Conservation (phyloP, 2,329 filamentous ascomycete genomes). For the Emmonsia crescens region DNA sequence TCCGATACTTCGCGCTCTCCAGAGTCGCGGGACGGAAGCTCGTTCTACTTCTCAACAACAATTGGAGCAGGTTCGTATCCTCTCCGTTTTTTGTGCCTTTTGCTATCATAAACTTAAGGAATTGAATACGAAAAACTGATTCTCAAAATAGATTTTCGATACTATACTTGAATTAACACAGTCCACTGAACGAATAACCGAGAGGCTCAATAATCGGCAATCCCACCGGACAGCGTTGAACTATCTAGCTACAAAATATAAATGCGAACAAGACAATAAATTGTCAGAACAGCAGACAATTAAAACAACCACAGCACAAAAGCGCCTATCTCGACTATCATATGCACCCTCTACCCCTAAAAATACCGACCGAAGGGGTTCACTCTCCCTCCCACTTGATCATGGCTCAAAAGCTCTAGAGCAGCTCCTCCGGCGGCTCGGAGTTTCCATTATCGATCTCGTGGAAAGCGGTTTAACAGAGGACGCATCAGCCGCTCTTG, state of each 20-base stretch:
- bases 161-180: slow-evolving; percentile 25
- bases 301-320: slow-evolving; percentile 9
- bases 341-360: slow-evolving; percentile 12
- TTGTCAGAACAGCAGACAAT: slow-evolving; percentile 13
- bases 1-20: slow-evolving; percentile 28
- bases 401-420: slow-evolving; percentile 20
- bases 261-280: slow-evolving; percentile 19
- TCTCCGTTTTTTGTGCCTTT: slow-evolving; percentile 25
- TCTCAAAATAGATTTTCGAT: slow-evolving; percentile 21
- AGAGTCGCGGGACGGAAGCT: slow-evolving; percentile 22
- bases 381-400: slow-evolving; percentile 6
- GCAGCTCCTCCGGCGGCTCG: slow-evolving; percentile 26
- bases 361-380: slow-evolving; percentile 7
- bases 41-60: slow-evolving; percentile 23
- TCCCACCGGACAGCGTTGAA: slow-evolving; percentile 27
- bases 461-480: slow-evolving; percentile 16
- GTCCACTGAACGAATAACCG: slow-evolving; percentile 20
- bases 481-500: slow-evolving; percentile 15
- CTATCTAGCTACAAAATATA: slow-evolving; percentile 22
- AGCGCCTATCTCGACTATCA: slow-evolving; percentile 19
- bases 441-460: slow-evolving; percentile 21
- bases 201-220: slow-evolving; percentile 22
- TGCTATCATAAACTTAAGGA: slow-evolving; percentile 5
- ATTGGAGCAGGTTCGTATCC: slow-evolving; percentile 23
- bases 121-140: slow-evolving; percentile 10